Conservation (phyloP, 106 monocot genomes). For the Hemerocallis citrina region DNA sequence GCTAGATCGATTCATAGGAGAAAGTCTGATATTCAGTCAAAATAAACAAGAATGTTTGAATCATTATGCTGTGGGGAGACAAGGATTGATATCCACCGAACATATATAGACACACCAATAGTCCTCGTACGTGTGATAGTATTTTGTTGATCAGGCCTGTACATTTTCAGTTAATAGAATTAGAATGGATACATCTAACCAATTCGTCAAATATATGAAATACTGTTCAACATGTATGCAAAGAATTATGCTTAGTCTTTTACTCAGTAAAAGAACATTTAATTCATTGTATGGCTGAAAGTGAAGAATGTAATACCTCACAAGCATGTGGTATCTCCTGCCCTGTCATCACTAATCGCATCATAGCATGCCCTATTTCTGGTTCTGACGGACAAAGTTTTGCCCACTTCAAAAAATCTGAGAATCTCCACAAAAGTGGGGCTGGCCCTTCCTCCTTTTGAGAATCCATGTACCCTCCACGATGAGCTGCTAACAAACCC, state of each 20-base stretch:
- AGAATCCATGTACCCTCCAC: constrained; percentile 93
- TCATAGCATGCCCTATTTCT: constrained; percentile 86
- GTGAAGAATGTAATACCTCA: constrained; percentile 56
- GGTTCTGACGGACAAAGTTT: constrained; percentile 86
- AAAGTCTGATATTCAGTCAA: no score
- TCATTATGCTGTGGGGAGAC: no score
- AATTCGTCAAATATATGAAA: no score
- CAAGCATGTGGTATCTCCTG: constrained; percentile 99
- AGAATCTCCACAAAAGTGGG: constrained; percentile 92
- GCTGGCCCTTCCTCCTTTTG: constrained; percentile 93
- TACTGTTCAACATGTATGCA: not conserved
- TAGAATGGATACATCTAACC: no score
- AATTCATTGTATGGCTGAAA: not conserved
- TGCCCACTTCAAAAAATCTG: constrained; percentile 97
- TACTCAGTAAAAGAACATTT: not conserved
- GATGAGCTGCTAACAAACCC: constrained; percentile 95
- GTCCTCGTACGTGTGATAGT: not conserved
- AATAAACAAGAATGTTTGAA: no score
- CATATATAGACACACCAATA: not conserved
- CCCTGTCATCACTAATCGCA: constrained; percentile 92
- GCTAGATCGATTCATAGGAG: no score
- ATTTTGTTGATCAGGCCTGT: not conserved
- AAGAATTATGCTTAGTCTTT: not conserved
- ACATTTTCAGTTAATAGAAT: not conserved
- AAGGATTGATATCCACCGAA: not conserved